Conservation (phyloP, 257 asterid species). For the Catharanthus roseus region DNA sequence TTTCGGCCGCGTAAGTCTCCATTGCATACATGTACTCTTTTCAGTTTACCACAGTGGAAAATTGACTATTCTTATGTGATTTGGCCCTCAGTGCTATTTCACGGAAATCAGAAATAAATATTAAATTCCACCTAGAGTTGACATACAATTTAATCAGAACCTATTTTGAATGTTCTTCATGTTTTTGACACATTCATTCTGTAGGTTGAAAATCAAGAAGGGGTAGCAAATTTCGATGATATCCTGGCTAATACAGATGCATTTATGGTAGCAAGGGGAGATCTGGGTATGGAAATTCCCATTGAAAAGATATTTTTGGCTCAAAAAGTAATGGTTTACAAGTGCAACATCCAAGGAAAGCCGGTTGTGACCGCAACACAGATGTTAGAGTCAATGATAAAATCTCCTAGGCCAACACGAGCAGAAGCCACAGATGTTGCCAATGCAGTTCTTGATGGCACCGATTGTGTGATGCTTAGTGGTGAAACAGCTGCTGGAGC, state of each 20-base stretch:
- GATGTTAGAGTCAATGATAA: slow-evolving; percentile 90
- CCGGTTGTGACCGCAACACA: slow-evolving; percentile 94
- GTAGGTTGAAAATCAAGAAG: slow-evolving; percentile 91
- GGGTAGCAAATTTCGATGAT: slow-evolving; percentile 85
- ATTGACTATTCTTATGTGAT: neutral
- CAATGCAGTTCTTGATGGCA: slow-evolving; percentile 86
- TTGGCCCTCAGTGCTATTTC: neutral
- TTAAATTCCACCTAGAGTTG: neutral
- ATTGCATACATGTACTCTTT: neutral
- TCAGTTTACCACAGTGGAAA: neutral
- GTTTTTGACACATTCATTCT: neutral
- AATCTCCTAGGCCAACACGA: slow-evolving; percentile 87
- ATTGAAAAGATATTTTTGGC: slow-evolving; percentile 84
- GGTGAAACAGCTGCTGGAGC: slow-evolving; percentile 98
- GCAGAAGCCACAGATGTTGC: slow-evolving; percentile 95
- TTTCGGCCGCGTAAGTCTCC: neutral
- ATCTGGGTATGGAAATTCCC: slow-evolving; percentile 88
- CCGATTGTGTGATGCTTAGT: slow-evolving; percentile 89
- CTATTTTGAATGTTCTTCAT: neutral
- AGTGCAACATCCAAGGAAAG: slow-evolving; percentile 84
- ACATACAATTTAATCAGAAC: neutral
- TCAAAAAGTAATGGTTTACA: slow-evolving; percentile 87
- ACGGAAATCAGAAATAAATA: neutral
- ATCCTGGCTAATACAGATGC: slow-evolving; percentile 81
- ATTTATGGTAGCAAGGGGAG: slow-evolving; percentile 92